Base-by-base conservation (phyloP, 495 filamentous ascomycete genomes). In the Podospora tetraspora region DNA sequence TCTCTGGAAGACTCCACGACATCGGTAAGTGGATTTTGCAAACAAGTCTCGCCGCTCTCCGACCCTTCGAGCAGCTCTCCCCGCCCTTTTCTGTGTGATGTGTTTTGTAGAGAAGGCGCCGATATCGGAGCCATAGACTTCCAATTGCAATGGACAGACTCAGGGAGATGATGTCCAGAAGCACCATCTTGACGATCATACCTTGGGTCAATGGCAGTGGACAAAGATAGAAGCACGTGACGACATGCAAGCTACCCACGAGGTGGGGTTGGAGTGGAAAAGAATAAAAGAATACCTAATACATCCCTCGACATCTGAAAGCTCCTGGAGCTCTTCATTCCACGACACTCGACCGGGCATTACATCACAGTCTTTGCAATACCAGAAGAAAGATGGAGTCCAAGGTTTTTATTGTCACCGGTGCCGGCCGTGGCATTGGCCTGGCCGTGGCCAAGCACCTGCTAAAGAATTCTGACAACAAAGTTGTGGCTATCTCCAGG, bases 351-450 rank as follows among this genome's bases (percentile, higher is more conserved):
- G 21, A 24, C 43, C 19, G 3, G n/a, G 8, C 11, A n/a, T 37
- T 30, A 62, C 61, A n/a, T 37, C 61, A 62, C 61, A 30, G 19
- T 19, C 11, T 30, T 30, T 7, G 11, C 8, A 27, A 19, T 37
- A 32, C 22, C 25, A 25, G 23, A 79, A 56, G 21, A 79, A 79
- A 56, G 21, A 79, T 77, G 75, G 43, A 71, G 25, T 75, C 80
- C 24, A 90, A 91, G 76, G 85, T 84, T 22, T 82, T 91, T 69
- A 83, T 93, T 59, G 83, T 93, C 30, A 92, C 90, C 4, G 91
- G 91, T 19, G 77, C 86, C 19, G 89, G 87, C 66, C 85, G 87
- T 16, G 94, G 95, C 43, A 91, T 98, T 69, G 95, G 95, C 61
- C 85, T 91, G 24, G 92, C 92, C 11, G 86, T 94, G 27, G 85